Evolutionary conservation across 2,329 filamentous ascomycete species (phyloP), one percentile per base, ranked within the genome.

Genomic region (Coleophoma crateriformis): DNA sequence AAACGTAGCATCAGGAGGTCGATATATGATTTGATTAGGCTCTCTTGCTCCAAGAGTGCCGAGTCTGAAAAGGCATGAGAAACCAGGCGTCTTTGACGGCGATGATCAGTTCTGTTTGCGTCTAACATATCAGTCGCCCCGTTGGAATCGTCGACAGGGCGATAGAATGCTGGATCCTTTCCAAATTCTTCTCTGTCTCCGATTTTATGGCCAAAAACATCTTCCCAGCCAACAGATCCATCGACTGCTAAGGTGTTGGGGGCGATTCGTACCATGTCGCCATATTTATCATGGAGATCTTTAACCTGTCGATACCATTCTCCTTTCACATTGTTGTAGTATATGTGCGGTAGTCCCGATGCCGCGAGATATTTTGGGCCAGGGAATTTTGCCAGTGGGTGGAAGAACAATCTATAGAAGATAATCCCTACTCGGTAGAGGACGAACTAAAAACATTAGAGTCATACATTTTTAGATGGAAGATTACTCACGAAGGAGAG

Each of bases 41-140:
- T 45, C 45, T 66, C 64, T 48, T 66, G 63, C 22, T 61, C 58
- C 15, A 49, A 19, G 14, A 67, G 50, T 1, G 63, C 57, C 38
- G 56, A 57, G 6, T 51, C 54, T 10, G 61, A 62, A 44, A 66
- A 66, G 33, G 61, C 63, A 17, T 58, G 42, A 8, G 53, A 51
- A 7, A 65, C 48, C 5, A 56, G 45, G 42, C 53, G 57, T 17
- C 57, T 54, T 50, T 63, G 58, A 19, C 53, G 51, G 3, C 48
- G 42, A 46, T 66, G 64, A n/a, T 50, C 48, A 7, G 13, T 32
- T 27, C 27, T 27, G 8, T 27, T 10, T 7, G 27, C 27, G 27
- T 2, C 8, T 27, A 27, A 27, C 27, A 27, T 27, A 4, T 27
- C 27, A 27, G 27, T 27, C 8, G 27, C 27, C 27, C 27, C 27